Percentiles rank a stretch among this genome's conserved stretches.
Conservation (phyloP, 345 rosid genomes). For the Syzygium aromaticum region DNA sequence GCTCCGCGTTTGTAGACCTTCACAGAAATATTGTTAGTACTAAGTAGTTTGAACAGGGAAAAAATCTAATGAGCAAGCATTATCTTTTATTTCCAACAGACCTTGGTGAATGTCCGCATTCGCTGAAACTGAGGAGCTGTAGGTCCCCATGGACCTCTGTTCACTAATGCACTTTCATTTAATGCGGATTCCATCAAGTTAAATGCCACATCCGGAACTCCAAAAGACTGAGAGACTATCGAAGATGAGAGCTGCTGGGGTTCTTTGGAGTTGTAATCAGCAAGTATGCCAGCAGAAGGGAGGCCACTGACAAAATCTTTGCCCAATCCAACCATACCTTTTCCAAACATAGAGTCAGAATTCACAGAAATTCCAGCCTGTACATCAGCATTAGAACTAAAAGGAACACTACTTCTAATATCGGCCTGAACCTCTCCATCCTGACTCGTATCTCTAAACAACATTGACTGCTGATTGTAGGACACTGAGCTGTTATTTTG, state of each 20-base stretch:
- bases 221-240: constrained; percentile 60
- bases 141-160: constrained; percentile 35
- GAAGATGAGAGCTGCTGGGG: constrained; percentile 54
- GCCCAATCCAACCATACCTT: constrained; percentile 30
- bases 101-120: constrained; percentile 66
- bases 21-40: neutral
- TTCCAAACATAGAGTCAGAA: constrained; percentile 30
- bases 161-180: constrained; percentile 35
- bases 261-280: constrained; percentile 38
- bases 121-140: constrained; percentile 39
- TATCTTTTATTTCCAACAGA: constrained; percentile 2
- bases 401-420: constrained; percentile 30
- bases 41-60: neutral
- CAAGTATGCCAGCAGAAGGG: constrained; percentile 32
- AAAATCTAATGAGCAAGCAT: neutral
- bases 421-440: constrained; percentile 47
- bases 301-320: constrained; percentile 40
- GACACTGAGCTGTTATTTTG: constrained; percentile 34
- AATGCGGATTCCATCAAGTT: constrained; percentile 48
- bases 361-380: constrained; percentile 22
- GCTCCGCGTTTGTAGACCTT: constrained; percentile 82
- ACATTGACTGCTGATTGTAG: constrained; percentile 30
- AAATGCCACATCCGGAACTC: constrained; percentile 46
- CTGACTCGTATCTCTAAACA: constrained; percentile 38
- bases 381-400: constrained; percentile 20